Conservation (phyloP, 1,139 yeast genomes). For the Taphrina communis region DNA sequence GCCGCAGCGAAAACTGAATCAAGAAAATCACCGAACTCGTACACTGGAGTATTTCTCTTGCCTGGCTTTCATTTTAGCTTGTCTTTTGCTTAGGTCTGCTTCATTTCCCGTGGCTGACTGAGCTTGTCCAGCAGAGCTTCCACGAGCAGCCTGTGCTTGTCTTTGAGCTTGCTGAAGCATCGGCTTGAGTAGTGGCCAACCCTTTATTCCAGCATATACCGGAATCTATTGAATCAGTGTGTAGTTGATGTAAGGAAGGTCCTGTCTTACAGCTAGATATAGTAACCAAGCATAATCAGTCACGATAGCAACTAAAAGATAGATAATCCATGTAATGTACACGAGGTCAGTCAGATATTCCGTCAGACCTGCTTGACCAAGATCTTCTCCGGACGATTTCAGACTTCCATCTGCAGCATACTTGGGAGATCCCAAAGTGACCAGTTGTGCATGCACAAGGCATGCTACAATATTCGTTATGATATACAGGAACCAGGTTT, state of each 20-base stretch:
- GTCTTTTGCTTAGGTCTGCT: slow-evolving; percentile 34
- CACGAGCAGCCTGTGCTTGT: slow-evolving; percentile 17
- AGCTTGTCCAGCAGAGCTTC: not conserved
- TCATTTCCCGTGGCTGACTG: slow-evolving; percentile 4
- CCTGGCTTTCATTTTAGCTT: slow-evolving; percentile 33
- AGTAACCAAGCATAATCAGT: slow-evolving; percentile 39
- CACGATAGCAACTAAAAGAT: slow-evolving; percentile 59
- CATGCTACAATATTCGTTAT: slow-evolving; percentile 65
- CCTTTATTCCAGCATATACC: slow-evolving; percentile 27
- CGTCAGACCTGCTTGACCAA: slow-evolving; percentile 68
- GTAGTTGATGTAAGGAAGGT: too few relatives aligned
- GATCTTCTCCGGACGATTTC: slow-evolving; percentile 67
- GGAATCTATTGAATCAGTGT: slow-evolving; percentile 17
- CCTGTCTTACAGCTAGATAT: slow-evolving; percentile 18
- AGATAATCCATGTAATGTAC: slow-evolving; percentile 70
- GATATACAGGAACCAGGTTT: slow-evolving; percentile 59
- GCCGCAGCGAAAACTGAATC: too few relatives aligned
- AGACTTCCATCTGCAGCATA: slow-evolving; percentile 56
- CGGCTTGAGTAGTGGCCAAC: slow-evolving; percentile 35
- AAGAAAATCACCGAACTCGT: slow-evolving; percentile 12
- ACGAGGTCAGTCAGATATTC: slow-evolving; percentile 79
- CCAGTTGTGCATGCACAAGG: slow-evolving; percentile 63
- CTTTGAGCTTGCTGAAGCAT: slow-evolving; percentile 29
- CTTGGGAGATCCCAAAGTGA: slow-evolving; percentile 53
- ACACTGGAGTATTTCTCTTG: slow-evolving; percentile 31